Evolutionary conservation across 495 filamentous ascomycete species (phyloP).

Genomic region (Chaetomium fimeti): DNA sequence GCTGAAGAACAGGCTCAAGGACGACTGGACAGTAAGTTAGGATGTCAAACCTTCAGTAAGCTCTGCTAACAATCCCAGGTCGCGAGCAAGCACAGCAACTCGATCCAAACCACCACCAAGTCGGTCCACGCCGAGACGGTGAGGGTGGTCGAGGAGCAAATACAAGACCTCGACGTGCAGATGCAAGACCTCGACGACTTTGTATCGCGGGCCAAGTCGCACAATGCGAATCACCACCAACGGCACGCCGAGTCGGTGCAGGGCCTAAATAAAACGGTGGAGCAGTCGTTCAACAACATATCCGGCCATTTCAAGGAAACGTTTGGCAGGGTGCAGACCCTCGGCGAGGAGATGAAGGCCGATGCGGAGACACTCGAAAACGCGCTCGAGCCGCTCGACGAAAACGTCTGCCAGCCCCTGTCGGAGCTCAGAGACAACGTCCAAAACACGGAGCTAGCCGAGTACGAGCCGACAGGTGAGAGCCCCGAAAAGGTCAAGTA

Average conservation of each 20-base stretch:
- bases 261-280: conserved; percentile 60
- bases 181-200: conserved; percentile 90
- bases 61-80: conserved; percentile 49
- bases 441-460: conserved; percentile 58
- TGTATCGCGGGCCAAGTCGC: conserved; percentile 74
- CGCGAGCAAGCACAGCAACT: conserved; percentile 73
- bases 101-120: conserved; percentile 76
- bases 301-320: conserved; percentile 62
- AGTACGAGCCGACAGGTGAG: conserved; percentile 80
- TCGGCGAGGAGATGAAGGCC: conserved; percentile 62
- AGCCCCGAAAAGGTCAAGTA: conserved; percentile 80
- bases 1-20: conserved; percentile 76
- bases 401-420: conserved; percentile 66
- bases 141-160: conserved; percentile 84
- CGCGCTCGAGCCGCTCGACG: conserved; percentile 57
- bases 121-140: conserved; percentile 91
- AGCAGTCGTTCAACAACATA: conserved; percentile 67
- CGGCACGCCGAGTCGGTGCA: conserved; percentile 60
- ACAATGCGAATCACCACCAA: conserved; percentile 74
- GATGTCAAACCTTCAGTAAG: neutral
- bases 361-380: conserved; percentile 54
- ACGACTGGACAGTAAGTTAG: conserved; percentile 76
- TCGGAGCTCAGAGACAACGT: conserved; percentile 64
- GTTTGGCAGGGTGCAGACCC: conserved; percentile 57
- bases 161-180: conserved; percentile 78